phyloP scores from a whole-genome alignment of 2,329 filamentous ascomycete genomes.

The Cercospora nicotianae region DNA sequence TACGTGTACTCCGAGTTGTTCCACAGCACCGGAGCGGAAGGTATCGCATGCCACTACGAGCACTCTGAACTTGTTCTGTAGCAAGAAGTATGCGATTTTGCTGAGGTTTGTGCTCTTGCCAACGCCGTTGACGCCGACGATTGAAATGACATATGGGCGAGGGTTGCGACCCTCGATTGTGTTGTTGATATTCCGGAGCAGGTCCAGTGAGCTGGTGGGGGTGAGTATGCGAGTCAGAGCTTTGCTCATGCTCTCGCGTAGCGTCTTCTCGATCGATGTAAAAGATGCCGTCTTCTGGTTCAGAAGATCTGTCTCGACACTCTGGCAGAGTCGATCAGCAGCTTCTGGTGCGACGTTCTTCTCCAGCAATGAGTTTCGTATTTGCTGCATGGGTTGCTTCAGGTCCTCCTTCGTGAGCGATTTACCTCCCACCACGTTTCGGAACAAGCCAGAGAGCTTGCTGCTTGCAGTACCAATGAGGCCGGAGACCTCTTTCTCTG shows the following conservation, averaged over 20 bases:
- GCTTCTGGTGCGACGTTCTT: constrained; percentile 98
- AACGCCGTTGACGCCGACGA: constrained; percentile 96
- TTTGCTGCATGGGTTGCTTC: constrained; percentile 87
- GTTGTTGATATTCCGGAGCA: constrained; percentile 87
- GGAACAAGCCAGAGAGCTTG: constrained; percentile 83
- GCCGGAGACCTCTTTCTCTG: constrained; percentile 60
- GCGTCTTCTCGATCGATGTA: constrained; percentile 73
- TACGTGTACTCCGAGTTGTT: constrained; percentile 94
- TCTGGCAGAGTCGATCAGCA: constrained; percentile 83
- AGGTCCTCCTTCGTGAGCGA: constrained; percentile 85
- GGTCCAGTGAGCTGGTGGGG: constrained; percentile 88
- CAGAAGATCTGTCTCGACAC: constrained; percentile 84
- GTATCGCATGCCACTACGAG: constrained; percentile 94
- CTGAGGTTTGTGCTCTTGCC: constrained; percentile 97
- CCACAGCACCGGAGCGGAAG: constrained; percentile 94
- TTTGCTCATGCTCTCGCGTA: constrained; percentile 84
- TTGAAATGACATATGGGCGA: constrained; percentile 94
- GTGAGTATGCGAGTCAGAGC: constrained; percentile 94
- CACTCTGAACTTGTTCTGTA: constrained; percentile 96
- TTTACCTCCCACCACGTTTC: constrained; percentile 94
- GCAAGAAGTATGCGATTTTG: constrained; percentile 96
- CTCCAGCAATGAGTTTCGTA: constrained; percentile 90
- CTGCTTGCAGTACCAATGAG: constrained; percentile 77
- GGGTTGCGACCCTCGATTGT: constrained; percentile 64
- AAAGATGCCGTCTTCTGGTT: constrained; percentile 91